Base-by-base conservation (phyloP, 306 rosid species). In the peach (Prunus persica) region DNA sequence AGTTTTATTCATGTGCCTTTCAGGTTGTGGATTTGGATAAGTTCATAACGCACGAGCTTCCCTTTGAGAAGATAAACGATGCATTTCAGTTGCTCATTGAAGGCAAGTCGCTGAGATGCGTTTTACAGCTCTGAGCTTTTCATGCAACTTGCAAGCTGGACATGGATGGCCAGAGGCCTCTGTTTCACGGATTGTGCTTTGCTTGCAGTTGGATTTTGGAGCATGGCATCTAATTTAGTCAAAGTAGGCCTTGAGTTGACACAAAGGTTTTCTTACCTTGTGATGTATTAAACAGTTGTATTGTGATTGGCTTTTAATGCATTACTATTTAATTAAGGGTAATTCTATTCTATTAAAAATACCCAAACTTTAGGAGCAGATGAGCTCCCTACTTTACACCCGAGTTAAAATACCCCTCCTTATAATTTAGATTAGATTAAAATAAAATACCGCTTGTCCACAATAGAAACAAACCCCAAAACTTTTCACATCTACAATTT, bases 1-100 rank as follows among this genome's bases (percentile, higher is more conserved):
- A 38, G 16, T 28, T 47, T 18, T 6, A 15, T 11, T 41, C 2
- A 46, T 45, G 30, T 22, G 16, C 32, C 45, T 43, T 65, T 43
- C 78, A 92, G 97, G 91, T 46, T 77, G 89, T 93, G 74, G 80
- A 82, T 64, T 77, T 93, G 75, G 94, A 93, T n/a, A 73, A 85
- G 64, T 93, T 90, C 81, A 89, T 89, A 20, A 90, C 94, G 13
- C 96, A 93, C 38, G 96, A 93, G 82, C 94, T 93, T 76, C 96
- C 96, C 19, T 82, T 93, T 19, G 94, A 93, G 34, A 78, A 89
- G 85, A 90, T 93, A 67, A 88, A 90, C 79, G 76, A 89, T 19
- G 98, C 96, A 28, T 86, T 90, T 18, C 85, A 89, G 54, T 86
- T 90, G 74, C 88, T 90, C 74, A 8, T 74, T 4, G 68, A 80